Base-by-base conservation (phyloP, 371 early-diverging fungal genomes). In the Sporodiniella umbellata region DNA sequence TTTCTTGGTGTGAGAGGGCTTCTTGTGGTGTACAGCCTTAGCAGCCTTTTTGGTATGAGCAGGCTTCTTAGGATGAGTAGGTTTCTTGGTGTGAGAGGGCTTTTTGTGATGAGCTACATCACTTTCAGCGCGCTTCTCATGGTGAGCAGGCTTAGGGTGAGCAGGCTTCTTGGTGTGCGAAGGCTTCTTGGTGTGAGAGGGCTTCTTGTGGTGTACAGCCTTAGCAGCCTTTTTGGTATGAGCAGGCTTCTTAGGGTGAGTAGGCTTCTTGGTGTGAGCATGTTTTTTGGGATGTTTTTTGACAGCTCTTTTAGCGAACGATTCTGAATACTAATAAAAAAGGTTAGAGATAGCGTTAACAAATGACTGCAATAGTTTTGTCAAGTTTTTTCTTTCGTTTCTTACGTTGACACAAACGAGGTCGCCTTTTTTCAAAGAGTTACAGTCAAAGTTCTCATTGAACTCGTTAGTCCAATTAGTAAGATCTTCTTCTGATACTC, bases 361-460 rank as follows among this genome's bases (percentile, higher is more conserved):
- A n/a, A n/a, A n/a, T n/a, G n/a, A n/a, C n/a, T n/a, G n/a, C n/a
- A n/a, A n/a, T n/a, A 8, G 35, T 10, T 28, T 28, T 28, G 10
- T 28, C 4, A 7, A 28, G 30, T 28, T 4, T 28, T 5, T 14
- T 15, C 35, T n/a, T 11, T n/a, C n/a, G 2, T n/a, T n/a, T 35
- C 46, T 49, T 40, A 49, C 49, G 14, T 49, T 15, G 8, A 49
- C 18, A 28, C 49, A 49, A 19, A 49, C 18, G 12, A 26, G 25
- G 21, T 49, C 40, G 6, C 49, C 49, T 39, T 14, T 17, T 14
- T 40, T 49, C n/a, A 49, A 8, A 11, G 4, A 4, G 17, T 40
- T 26, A 40, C 49, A 49, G 15, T 30, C 14, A 12, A 49, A 49
- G 1, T 28, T 10, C 18, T 26, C 8, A 7, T 49, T 26, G n/a